Percentiles rank a stretch among this genome's conserved stretches.
Evolutionary conservation across 129 eudicot species (phyloP).

Genomic region (Ambrosia trifida): DNA sequence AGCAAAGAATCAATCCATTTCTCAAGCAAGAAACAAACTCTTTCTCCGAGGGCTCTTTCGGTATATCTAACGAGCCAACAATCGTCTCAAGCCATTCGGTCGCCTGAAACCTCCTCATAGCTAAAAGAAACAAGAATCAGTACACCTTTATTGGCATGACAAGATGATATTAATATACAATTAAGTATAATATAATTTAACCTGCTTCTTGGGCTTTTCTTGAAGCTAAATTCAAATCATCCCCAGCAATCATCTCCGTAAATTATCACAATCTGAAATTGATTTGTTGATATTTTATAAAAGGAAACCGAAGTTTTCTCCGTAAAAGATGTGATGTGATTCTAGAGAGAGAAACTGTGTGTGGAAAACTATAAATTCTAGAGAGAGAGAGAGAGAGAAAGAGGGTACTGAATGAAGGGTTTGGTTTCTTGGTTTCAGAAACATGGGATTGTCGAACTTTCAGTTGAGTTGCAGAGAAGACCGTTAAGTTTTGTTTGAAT

Average conservation of each 20-base stretch:
- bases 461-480: constrained; percentile 37
- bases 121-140: constrained; percentile 38
- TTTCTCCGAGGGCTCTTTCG: constrained; percentile 65
- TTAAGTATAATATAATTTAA: constrained; percentile 3
- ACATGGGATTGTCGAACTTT: constrained; percentile 18
- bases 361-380: not conserved
- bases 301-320: too few species aligned
- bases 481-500: constrained; percentile 35
- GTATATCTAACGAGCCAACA: constrained; percentile 74
- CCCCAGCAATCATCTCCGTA: constrained; percentile 64
- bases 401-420: not conserved
- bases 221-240: constrained; percentile 72
- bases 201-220: constrained; percentile 98
- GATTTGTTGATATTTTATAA: not conserved
- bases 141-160: not conserved
- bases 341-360: too few species aligned
- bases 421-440: not conserved
- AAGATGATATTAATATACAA: not conserved
- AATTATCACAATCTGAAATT: constrained; percentile 15
- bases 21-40: constrained; percentile 90
- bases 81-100: constrained; percentile 78
- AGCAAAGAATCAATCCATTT: constrained; percentile 87
- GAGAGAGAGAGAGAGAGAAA: constrained; percentile 18
- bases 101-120: constrained; percentile 80
- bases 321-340: too few species aligned